phyloP scores from a whole-genome alignment of 352 stramenopile species.

The Pythium angustatum region DNA sequence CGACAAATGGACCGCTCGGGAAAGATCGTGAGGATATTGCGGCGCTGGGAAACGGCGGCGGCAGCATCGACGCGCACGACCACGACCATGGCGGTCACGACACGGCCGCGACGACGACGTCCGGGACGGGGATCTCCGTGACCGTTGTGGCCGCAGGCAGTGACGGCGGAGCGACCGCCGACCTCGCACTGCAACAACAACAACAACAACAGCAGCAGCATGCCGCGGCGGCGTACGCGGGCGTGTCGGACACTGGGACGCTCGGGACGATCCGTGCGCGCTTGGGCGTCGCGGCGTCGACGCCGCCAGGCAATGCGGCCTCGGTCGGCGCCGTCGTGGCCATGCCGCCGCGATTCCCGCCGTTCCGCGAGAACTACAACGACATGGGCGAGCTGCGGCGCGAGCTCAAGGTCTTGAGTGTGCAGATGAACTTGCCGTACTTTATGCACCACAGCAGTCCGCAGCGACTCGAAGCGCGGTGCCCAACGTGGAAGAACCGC shows the following conservation, averaged over 20 bases:
- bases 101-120: neutral
- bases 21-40: constrained; percentile 37
- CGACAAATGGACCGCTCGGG: constrained; percentile 23
- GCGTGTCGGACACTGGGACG: neutral
- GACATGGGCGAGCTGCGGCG: constrained; percentile 76
- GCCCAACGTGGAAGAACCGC: constrained; percentile 72
- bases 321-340: neutral
- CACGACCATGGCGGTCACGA: neutral
- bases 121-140: neutral
- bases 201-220: no score
- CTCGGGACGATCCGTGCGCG: constrained; percentile 13
- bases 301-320: neutral
- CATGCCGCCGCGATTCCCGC: constrained; percentile 41
- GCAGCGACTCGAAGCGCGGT: constrained; percentile 73
- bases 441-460: constrained; percentile 86
- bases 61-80: neutral
- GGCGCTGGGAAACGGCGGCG: neutral
- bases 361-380: constrained; percentile 71
- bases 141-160: neutral
- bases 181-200: no score
- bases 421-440: constrained; percentile 69
- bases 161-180: constrained; percentile 1
- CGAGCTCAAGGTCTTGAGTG: constrained; percentile 73
- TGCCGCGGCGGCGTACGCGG: neutral
- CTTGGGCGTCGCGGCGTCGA: neutral